These are phyloP conservation scores for Calonectria pauciramosa DNA, from an alignment of 2,329 filamentous ascomycete species.

Conservation along the genomic window DNA sequence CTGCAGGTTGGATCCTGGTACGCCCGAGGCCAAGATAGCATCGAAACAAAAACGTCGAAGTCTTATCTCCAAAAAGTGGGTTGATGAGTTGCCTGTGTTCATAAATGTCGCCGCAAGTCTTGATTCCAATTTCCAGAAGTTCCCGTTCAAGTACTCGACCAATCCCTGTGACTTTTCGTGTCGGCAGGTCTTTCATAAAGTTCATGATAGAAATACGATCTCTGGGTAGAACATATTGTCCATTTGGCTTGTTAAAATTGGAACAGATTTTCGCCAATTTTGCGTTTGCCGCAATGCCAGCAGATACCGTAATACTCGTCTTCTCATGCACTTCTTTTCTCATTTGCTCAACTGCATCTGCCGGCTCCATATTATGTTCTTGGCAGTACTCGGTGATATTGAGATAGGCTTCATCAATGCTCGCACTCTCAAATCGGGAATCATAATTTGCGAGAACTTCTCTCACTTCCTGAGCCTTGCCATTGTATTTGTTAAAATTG, in stretches of 20 bases:
- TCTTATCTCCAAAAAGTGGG: slow-evolving; percentile 91
- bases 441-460: slow-evolving; percentile 90
- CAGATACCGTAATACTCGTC: slow-evolving; percentile 89
- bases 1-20: slow-evolving; percentile 86
- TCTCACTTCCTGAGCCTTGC: slow-evolving; percentile 90
- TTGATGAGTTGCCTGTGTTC: slow-evolving; percentile 79
- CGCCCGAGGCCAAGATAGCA: slow-evolving; percentile 89
- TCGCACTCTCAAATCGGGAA: slow-evolving; percentile 90
- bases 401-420: slow-evolving; percentile 95
- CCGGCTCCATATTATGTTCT: slow-evolving; percentile 76
- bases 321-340: slow-evolving; percentile 81
- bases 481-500: slow-evolving; percentile 91
- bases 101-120: slow-evolving; percentile 91
- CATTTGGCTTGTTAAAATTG: slow-evolving; percentile 97
- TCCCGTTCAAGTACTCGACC: slow-evolving; percentile 94
- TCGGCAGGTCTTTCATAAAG: slow-evolving; percentile 88
- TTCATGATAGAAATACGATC: slow-evolving; percentile 82
- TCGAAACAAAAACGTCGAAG: slow-evolving; percentile 86
- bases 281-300: slow-evolving; percentile 93
- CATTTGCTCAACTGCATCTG: slow-evolving; percentile 82
- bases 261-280: slow-evolving; percentile 96
- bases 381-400: slow-evolving; percentile 92
- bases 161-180: slow-evolving; percentile 94
- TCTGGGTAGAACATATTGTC: slow-evolving; percentile 83
- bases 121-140: slow-evolving; percentile 87